Conservation (phyloP, 2,329 filamentous ascomycete genomes). For the Lasiodiplodia sp. region DNA sequence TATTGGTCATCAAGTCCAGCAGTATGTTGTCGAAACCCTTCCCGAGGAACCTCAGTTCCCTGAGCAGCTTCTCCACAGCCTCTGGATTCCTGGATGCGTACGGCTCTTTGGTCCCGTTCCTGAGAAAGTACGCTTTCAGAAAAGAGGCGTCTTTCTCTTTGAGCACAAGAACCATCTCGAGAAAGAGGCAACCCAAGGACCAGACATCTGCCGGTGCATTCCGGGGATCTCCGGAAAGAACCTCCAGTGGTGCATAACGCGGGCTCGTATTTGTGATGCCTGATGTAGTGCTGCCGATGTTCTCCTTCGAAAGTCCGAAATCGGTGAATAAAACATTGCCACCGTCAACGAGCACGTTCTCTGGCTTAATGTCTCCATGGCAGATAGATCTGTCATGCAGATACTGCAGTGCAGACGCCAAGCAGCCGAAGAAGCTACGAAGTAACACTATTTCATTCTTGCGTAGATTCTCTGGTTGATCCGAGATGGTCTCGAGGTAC, state of each 20-base stretch:
- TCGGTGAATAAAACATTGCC: slow-evolving; percentile 35
- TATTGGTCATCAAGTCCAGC: not conserved
- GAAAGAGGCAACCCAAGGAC: slow-evolving; percentile 36
- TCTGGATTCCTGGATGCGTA: not conserved
- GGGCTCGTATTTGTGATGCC: slow-evolving; percentile 31
- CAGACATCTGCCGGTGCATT: slow-evolving; percentile 36
- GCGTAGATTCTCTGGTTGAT: not conserved
- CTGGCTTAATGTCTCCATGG: slow-evolving; percentile 38
- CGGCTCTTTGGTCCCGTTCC: not conserved
- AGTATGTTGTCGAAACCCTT: not conserved
- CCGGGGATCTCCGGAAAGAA: slow-evolving; percentile 30
- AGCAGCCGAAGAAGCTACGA: slow-evolving; percentile 46
- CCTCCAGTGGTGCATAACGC: slow-evolving; percentile 36
- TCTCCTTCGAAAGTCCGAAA: slow-evolving; percentile 38
- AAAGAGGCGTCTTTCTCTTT: not conserved
- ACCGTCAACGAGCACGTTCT: slow-evolving; percentile 36
- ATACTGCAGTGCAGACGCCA: slow-evolving; percentile 40
- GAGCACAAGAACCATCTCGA: slow-evolving; percentile 37
- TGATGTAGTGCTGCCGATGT: slow-evolving; percentile 32
- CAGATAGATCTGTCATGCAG: slow-evolving; percentile 35
- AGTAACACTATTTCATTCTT: slow-evolving; percentile 30
- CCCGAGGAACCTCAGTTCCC: not conserved
- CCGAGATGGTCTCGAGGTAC: slow-evolving; percentile 37
- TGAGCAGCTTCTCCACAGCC: not conserved
- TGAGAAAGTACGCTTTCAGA: not conserved